These are phyloP conservation scores for Pestalotiopsis sp. DNA, from an alignment of 2,329 filamentous ascomycete species.

Conservation along the genomic window DNA sequence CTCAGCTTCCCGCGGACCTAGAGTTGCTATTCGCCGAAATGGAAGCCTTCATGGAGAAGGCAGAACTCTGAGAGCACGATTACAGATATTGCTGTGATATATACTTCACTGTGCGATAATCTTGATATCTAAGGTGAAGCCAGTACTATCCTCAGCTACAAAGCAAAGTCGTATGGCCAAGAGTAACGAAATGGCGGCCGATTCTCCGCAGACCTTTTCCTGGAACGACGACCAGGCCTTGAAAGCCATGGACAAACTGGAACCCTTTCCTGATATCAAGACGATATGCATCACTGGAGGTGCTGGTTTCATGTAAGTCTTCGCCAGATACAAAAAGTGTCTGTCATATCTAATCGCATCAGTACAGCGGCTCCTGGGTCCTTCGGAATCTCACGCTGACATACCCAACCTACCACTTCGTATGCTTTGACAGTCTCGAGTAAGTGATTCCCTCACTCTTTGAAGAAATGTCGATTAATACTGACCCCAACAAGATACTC, in stretches of 20 bases:
- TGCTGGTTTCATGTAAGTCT: constrained; percentile 78
- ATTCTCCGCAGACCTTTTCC: background rate
- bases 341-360: no score
- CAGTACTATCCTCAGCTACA: no score
- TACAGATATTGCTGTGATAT: no score
- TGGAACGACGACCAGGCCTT: constrained; percentile 74
- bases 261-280: constrained; percentile 67
- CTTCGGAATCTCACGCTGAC: constrained; percentile 76
- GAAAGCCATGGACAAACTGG: constrained; percentile 69
- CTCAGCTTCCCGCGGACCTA: no score
- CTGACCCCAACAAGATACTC: constrained; percentile 47
- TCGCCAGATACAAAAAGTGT: background rate
- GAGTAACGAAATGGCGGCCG: background rate
- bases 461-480: background rate
- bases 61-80: no score
- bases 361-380: constrained; percentile 74
- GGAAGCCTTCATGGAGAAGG: no score
- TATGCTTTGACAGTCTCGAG: constrained; percentile 84
- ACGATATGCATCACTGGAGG: constrained; percentile 86
- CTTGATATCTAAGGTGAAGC: no score
- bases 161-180: background rate
- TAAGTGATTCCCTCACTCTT: constrained; percentile 30
- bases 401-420: constrained; percentile 75
- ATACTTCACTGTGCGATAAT: no score
- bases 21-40: no score